Base-by-base conservation (phyloP, 164 flowering plant species). In the Berberis thunbergii region DNA sequence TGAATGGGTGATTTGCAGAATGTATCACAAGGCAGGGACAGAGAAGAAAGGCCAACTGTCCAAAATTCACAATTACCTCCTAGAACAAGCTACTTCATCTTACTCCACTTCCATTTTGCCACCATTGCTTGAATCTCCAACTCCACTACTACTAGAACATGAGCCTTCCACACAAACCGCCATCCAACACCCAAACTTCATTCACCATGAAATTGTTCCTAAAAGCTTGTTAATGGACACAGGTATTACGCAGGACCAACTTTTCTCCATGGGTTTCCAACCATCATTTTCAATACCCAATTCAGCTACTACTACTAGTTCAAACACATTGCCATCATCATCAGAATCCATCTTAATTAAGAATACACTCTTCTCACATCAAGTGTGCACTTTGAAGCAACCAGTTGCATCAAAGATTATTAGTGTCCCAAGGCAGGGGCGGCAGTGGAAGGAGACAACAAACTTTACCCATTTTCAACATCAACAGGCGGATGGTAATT, bases 1-100 rank as follows among this genome's bases (percentile, higher is more conserved):
- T 49, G 95, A 87, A 67, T 85, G 95, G 90, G 91, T 87, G 71
- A 84, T 87, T 52, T 85, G 95, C 79, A 81, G 95, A 66, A 85
- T 87, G 69, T 69, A 77, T 64, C 80, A 85, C 78, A 85, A 85
- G 66, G 60, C 61, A 67, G 88, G 71, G 42, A 91, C 77, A 59
- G 78, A 81, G 74, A 87, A 73, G 56, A 79, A 44, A 57, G 70
- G 61, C 13, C 48, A 64, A 5, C 10, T 68, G 10, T 77, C 72
- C 54, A 12, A 52, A 56, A 70, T 64, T 9, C 76, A 74, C 49
- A 61, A 65, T 64, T 69, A 68, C 48, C 44, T 59, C 8, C n/a
- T 10, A 52, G 13, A 62, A 45, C 13, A 63, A 13, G 41, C 69
- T 13, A 12, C 57, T 6, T 61, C 62, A 66, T 75, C 79, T 77